Evolutionary conservation across 148 eudicot genomes (phyloP), one percentile per base, ranked within the genome.

Genomic region (Arbutus unedo): DNA sequence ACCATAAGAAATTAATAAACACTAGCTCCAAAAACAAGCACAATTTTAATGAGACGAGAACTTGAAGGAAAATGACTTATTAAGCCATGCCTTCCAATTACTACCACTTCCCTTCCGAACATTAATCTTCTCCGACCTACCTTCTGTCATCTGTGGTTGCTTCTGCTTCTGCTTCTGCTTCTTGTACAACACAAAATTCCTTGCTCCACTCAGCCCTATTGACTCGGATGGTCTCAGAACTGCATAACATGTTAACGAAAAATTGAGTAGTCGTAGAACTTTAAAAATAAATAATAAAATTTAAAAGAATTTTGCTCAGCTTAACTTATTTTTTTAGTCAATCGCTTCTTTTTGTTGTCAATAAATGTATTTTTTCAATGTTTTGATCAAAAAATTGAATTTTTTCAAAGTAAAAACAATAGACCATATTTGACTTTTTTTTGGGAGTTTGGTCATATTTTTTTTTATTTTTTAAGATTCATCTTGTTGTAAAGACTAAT

Each of bases 111-210:
- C 74, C 75, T 85, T 82, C 9, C 73, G 43, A 16, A 77, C 38
- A 23, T 31, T 31, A 23, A 64, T 64, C 5, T 21, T 80, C 23
- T 82, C 78, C 0, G 89, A 74, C 70, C 81, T 84, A 50, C 9
- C 83, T 76, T 48, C 83, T 41, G 64, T 88, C 86, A 45, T 84
- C 74, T 86, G 81, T 80, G 85, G 85, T 78, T 47, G 84, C 64
- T 67, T 68, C 71, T n/a, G n/a, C n/a, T n/a, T n/a, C n/a, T n/a
- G n/a, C n/a, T n/a, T n/a, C n/a, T 81, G 87, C 62, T 87, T 88
- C 79, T 89, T 91, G 86, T 90, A 88, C 55, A 93, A 81, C 84
- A 89, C 79, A 79, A 91, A 93, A 57, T 82, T 88, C 21, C 97
- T 84, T 15, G 84, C 90, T 48, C 91, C 91, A 8, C 81, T 83